Conservation (phyloP, 1,284 basidiomycete species). For the Vanrija sp. region DNA sequence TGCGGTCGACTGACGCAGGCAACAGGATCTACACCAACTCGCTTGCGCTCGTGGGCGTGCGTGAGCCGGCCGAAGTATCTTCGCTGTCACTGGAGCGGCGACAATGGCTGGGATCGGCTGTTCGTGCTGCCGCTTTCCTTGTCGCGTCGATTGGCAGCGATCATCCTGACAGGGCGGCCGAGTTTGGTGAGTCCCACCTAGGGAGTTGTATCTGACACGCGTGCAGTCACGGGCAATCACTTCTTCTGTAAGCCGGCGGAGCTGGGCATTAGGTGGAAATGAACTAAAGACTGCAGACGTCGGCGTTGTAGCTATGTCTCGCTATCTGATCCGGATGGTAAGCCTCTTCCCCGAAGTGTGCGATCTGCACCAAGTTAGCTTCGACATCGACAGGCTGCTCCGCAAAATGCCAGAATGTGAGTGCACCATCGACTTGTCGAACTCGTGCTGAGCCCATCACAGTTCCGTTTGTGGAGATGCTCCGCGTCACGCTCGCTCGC, state of each 20-base stretch:
- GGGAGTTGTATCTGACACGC: background rate
- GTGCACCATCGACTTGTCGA: background rate
- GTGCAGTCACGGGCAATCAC: slow-evolving; percentile 6
- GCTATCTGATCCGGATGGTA: slow-evolving; percentile 18
- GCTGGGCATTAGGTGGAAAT: background rate
- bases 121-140: slow-evolving; percentile 10
- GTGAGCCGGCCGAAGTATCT: background rate
- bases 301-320: slow-evolving; percentile 13
- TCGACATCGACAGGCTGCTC: slow-evolving; percentile 15
- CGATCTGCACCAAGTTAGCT: slow-evolving; percentile 12
- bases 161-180: background rate
- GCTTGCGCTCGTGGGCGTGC: slow-evolving; percentile 1
- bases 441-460: background rate
- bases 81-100: slow-evolving; percentile 4
- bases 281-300: slow-evolving; percentile 5
- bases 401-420: slow-evolving; percentile 6
- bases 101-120: slow-evolving; percentile 5
- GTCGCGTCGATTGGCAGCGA: slow-evolving; percentile 3
- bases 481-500: background rate
- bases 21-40: slow-evolving; percentile 6
- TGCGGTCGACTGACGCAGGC: too few species aligned
- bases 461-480: background rate
- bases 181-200: background rate
- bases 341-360: slow-evolving; percentile 12
- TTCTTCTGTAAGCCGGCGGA: slow-evolving; percentile 7